These are phyloP conservation scores for Celoporthe dispersa DNA, from an alignment of 2,329 filamentous ascomycete genomes.

Conservation along the genomic window DNA sequence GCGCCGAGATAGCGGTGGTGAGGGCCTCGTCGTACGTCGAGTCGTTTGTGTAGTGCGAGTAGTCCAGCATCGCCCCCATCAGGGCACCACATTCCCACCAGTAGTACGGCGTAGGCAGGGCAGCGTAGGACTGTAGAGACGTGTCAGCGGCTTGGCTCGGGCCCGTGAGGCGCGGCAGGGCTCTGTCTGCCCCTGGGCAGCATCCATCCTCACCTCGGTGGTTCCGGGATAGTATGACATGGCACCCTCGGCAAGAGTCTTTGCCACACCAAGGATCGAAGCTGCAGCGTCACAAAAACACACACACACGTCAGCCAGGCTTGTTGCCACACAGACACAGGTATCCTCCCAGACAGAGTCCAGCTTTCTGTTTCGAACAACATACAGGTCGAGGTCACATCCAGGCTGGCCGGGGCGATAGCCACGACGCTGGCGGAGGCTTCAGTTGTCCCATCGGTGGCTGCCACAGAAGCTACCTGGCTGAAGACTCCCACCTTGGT, in stretches of 20 bases:
- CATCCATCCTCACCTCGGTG: slow-evolving; percentile 43
- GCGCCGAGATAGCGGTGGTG: slow-evolving; percentile 62
- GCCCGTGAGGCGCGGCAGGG: neutral
- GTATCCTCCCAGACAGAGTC: slow-evolving; percentile 12
- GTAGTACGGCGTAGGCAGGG: slow-evolving; percentile 70
- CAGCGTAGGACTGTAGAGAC: slow-evolving; percentile 54
- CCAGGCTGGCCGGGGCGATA: slow-evolving; percentile 39
- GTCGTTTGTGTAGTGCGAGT: slow-evolving; percentile 70
- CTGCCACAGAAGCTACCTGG: neutral
- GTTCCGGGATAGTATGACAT: slow-evolving; percentile 69
- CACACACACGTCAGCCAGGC: slow-evolving; percentile 29
- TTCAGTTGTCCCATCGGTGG: slow-evolving; percentile 1
- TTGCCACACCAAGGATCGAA: slow-evolving; percentile 65
- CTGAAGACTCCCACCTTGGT: neutral
- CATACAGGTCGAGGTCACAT: slow-evolving; percentile 44
- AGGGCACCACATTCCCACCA: slow-evolving; percentile 70
- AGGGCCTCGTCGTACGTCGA: slow-evolving; percentile 63
- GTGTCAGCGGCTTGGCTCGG: slow-evolving; percentile 7
- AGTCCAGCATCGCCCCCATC: slow-evolving; percentile 72
- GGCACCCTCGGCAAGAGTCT: slow-evolving; percentile 62
- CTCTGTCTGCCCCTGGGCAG: neutral
- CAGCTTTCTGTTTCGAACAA: slow-evolving; percentile 12
- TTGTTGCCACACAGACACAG: neutral
- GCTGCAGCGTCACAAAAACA: slow-evolving; percentile 42
- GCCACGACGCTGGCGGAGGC: slow-evolving; percentile 32